These are phyloP conservation scores for Teunomyces tritomae DNA, from an alignment of 805 yeast genomes.

Conservation along the genomic window DNA sequence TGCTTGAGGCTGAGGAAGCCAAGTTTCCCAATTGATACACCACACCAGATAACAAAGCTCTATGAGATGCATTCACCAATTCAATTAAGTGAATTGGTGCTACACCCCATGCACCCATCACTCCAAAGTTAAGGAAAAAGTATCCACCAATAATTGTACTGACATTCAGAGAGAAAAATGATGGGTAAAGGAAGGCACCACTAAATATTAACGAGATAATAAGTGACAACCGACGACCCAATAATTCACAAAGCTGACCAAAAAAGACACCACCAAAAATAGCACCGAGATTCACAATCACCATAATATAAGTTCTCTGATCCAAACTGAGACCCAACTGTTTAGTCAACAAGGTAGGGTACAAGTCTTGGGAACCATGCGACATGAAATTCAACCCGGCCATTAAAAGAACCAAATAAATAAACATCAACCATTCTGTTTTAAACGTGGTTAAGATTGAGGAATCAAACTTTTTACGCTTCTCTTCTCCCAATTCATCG, in stretches of 20 bases:
- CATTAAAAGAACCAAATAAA: slow-evolving; percentile 44
- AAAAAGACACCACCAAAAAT: slow-evolving; percentile 59
- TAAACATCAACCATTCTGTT: slow-evolving; percentile 30
- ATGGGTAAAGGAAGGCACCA: slow-evolving; percentile 62
- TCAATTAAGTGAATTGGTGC: slow-evolving; percentile 66
- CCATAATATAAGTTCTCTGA: slow-evolving; percentile 56
- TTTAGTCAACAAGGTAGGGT: slow-evolving; percentile 57
- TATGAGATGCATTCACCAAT: slow-evolving; percentile 48
- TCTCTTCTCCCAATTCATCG: not conserved
- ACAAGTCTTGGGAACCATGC: slow-evolving; percentile 74
- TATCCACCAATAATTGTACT: slow-evolving; percentile 50
- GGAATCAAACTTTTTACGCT: not conserved
- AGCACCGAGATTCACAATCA: slow-evolving; percentile 67
- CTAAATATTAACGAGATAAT: slow-evolving; percentile 50
- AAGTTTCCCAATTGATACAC: slow-evolving; percentile 72
- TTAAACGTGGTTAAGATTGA: slow-evolving; percentile 8
- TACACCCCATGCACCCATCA: slow-evolving; percentile 76
- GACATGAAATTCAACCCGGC: slow-evolving; percentile 70
- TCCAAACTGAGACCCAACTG: slow-evolving; percentile 49
- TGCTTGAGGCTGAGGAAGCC: slow-evolving; percentile 67
- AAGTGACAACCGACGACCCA: slow-evolving; percentile 62
- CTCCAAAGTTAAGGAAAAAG: slow-evolving; percentile 63
- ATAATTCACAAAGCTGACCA: slow-evolving; percentile 56
- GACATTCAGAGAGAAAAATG: slow-evolving; percentile 7
- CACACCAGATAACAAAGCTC: slow-evolving; percentile 60